Conservation (phyloP, 306 rosid genomes). For the Leucaena leucocephala region DNA sequence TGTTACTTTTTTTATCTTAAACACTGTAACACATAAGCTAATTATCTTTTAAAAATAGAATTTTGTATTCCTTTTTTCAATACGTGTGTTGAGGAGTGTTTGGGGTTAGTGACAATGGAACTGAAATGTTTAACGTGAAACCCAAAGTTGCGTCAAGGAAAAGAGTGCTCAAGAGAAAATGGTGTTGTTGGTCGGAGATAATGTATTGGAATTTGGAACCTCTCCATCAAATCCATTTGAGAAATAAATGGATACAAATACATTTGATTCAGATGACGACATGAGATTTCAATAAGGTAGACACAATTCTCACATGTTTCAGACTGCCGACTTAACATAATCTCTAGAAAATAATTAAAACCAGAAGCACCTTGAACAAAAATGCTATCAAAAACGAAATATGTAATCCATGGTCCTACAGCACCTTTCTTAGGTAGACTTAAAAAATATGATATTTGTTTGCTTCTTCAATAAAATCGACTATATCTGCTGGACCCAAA, state of each 20-base stretch:
- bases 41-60: background rate
- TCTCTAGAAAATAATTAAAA: conserved; percentile 32
- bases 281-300: conserved; percentile 24
- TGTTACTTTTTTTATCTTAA: background rate
- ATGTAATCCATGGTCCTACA: conserved; percentile 44
- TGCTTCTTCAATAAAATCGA: conserved; percentile 22
- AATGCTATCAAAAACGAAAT: conserved; percentile 34
- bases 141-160: background rate
- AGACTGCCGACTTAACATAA: conserved; percentile 37
- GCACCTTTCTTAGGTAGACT: conserved; percentile 40
- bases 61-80: background rate
- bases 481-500: conserved; percentile 55
- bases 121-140: background rate
- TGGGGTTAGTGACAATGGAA: background rate
- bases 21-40: background rate
- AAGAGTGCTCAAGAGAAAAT: background rate
- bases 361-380: conserved; percentile 39
- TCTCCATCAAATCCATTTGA: background rate
- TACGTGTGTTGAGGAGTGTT: background rate
- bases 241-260: background rate
- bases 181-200: background rate
- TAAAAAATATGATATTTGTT: conserved; percentile 44
- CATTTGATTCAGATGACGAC: background rate
- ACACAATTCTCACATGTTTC: conserved; percentile 42
- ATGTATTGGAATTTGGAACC: background rate